phyloP scores from a whole-genome alignment of 225 moss, liverwort and hornwort genomes.

The Lunularia cruciata region DNA sequence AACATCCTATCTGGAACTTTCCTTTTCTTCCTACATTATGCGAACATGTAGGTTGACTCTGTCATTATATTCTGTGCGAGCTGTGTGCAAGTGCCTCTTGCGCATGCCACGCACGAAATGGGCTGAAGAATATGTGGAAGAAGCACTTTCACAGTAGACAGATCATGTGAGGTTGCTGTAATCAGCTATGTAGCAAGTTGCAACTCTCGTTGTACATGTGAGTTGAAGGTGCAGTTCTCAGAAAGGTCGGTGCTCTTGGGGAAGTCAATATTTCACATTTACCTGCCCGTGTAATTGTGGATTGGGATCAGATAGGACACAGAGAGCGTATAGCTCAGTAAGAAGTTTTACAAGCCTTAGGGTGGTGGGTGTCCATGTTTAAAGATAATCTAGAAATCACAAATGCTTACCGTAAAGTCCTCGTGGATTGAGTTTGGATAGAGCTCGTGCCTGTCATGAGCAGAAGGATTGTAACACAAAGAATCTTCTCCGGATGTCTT shows the following conservation, averaged over 20 bases:
- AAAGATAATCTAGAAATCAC: not conserved
- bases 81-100: not conserved
- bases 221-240: not conserved
- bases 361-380: not conserved
- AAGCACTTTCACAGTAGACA: not conserved
- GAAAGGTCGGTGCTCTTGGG: not conserved
- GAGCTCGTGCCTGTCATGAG: not conserved
- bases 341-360: not conserved
- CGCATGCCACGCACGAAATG: not conserved
- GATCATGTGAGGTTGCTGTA: not conserved
- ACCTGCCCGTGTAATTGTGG: not conserved
- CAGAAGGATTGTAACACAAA: not conserved
- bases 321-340: not conserved
- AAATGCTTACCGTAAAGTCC: not conserved
- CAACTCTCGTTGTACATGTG: not conserved
- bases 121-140: not conserved
- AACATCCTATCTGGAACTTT: not conserved
- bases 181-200: not conserved
- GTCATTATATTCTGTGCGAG: not conserved
- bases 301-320: not conserved
- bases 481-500: not conserved
- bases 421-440: conserved; percentile 13
- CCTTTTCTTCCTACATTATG: not conserved
- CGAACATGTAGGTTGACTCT: not conserved
- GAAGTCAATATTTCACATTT: not conserved